Evolutionary conservation across 805 yeast genomes (phyloP), one percentile per base, ranked within the genome.

Genomic region (Suhomyces sp.): DNA sequence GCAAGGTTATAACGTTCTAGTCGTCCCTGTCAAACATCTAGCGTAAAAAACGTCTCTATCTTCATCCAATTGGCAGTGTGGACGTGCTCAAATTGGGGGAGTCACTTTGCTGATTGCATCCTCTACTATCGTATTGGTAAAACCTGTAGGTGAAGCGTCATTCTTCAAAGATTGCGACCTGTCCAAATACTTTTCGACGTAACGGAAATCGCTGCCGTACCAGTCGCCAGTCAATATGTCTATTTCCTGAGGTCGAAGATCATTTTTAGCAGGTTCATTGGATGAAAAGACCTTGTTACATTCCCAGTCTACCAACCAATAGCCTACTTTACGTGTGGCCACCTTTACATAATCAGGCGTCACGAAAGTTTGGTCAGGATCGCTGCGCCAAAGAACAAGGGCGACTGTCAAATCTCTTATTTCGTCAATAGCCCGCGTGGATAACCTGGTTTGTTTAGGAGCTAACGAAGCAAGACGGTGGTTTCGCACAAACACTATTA

Each of bases 301-400:
- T 52, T 74, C 74, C 79, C 79, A 75, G 56, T 72, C 74, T 9
- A 75, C 73, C 15, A 73, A 60, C 80, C 80, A 75, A 63, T 73
- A 74, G 23, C 71, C 76, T 6, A 75, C 58, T 54, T 71, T 71
- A 26, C 75, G 60, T 56, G 65, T 63, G 5, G 78, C 74, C n/a
- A 71, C 59, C 55, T 74, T 74, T 41, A 67, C 69, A 38, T 56
- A 59, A 42, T 71, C 76, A 0, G 79, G 78, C 3, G 78, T 74
- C 6, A 72, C 71, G 53, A 56, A 74, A 46, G 22, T 26, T 12
- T 41, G 7, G 46, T 50, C 42, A 26, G 48, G 42, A 41, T 57
- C 49, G 9, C 46, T 50, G 23, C 47, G 48, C 65, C 64, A 66
- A 10, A 59, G 58, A 24, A 68, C 71, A 41, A 71, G 54, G 3